Evolutionary conservation across 352 stramenopile species (phyloP).

Genomic region (Pythium phragmitis): DNA sequence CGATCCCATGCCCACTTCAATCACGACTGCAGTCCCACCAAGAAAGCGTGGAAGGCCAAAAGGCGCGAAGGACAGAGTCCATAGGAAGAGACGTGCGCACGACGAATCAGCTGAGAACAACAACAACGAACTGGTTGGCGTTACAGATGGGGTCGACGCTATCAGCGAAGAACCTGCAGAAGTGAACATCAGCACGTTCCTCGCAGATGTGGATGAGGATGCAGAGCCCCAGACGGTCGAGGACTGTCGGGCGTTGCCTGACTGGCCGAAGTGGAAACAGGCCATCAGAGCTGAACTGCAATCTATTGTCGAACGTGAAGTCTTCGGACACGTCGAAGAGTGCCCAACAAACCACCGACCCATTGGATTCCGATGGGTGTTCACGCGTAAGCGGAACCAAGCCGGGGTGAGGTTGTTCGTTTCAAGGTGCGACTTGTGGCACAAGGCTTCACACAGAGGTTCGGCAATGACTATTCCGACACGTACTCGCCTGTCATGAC

Average conservation of each 20-base stretch:
- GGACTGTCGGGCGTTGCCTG: conserved; percentile 11
- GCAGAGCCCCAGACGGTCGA: conserved; percentile 15
- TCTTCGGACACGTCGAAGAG: conserved; percentile 20
- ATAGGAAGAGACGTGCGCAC: conserved; percentile 15
- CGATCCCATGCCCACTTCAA: conserved; percentile 2
- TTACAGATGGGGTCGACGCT: not conserved
- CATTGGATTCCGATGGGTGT: conserved; percentile 21
- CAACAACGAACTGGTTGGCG: not conserved
- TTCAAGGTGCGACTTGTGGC: conserved; percentile 23
- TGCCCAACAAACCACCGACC: conserved; percentile 16
- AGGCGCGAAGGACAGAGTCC: conserved; percentile 9
- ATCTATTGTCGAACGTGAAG: conserved; percentile 17
- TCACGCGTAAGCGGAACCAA: conserved; percentile 15
- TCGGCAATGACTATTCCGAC: conserved; percentile 25
- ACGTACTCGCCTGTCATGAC: conserved; percentile 28
- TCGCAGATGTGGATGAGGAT: not conserved
- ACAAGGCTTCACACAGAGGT: conserved; percentile 22
- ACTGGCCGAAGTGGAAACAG: conserved; percentile 18
- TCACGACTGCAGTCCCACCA: not conserved
- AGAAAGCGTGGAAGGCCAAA: conserved; percentile 22
- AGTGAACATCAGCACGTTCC: conserved; percentile 19
- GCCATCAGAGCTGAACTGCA: conserved; percentile 18
- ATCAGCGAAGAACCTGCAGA: not conserved
- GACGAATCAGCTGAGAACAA: conserved; percentile 5
- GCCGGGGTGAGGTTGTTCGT: conserved; percentile 11